These are phyloP conservation scores for Aspergillus tanneri DNA, from an alignment of 2,329 filamentous ascomycete genomes.

Conservation along the genomic window DNA sequence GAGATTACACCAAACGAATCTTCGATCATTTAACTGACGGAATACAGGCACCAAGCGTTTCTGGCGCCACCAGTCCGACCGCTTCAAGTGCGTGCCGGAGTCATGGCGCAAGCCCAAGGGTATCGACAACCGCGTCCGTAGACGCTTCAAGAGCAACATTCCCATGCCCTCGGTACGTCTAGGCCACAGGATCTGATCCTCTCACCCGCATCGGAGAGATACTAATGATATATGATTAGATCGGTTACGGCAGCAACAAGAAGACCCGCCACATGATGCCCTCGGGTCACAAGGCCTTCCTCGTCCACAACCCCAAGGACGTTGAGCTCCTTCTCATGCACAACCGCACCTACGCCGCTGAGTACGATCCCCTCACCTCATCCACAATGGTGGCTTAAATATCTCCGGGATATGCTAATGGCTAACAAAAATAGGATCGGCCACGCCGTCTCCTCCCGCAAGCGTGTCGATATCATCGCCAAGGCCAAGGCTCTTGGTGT, in stretches of 20 bases:
- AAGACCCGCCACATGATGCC: constrained; percentile 99
- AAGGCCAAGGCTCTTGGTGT: constrained; percentile 97
- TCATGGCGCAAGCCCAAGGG: constrained; percentile 99
- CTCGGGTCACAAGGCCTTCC: constrained; percentile 99
- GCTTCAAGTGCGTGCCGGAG: constrained; percentile 85
- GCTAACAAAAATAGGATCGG: constrained; percentile 67
- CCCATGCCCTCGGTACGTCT: constrained; percentile 94
- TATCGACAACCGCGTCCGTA: constrained; percentile 97
- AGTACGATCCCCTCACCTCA: constrained; percentile 63
- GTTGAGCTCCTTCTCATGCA: constrained; percentile 99
- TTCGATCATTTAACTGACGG: constrained; percentile 12
- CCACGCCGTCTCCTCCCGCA: constrained; percentile 96
- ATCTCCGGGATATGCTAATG: neutral
- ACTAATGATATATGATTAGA: constrained; percentile 56
- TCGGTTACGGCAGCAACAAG: constrained; percentile 98
- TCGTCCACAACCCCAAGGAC: constrained; percentile 94
- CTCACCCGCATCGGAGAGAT: no score
- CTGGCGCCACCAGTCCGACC: constrained; percentile 95
- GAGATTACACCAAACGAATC: neutral
- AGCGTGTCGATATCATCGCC: constrained; percentile 96
- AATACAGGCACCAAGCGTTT: constrained; percentile 83
- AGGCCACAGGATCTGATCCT: no score
- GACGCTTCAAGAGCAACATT: constrained; percentile 94
- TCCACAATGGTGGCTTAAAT: neutral
- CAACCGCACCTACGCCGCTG: constrained; percentile 98